Percentiles rank a stretch among this genome's conserved stretches.
Evolutionary conservation across 2,329 filamentous ascomycete genomes (phyloP).

Genomic region (Catunica adiposa): DNA sequence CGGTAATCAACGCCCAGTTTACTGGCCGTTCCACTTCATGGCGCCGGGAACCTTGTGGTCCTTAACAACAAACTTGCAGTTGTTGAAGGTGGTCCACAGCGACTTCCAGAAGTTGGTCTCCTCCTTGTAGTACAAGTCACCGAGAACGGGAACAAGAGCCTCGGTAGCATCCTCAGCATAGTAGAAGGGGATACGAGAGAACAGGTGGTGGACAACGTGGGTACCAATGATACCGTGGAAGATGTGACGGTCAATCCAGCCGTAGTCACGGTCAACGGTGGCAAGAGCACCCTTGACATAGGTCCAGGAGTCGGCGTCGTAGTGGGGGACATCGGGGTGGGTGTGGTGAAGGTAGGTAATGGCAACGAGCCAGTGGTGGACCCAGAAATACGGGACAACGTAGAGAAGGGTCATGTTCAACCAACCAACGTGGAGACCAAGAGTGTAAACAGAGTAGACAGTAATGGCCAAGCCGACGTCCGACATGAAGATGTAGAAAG

Average conservation of each 20-base stretch:
- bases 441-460: conserved; percentile 33
- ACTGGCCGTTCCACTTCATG: conserved; percentile 14
- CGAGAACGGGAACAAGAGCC: conserved; percentile 39
- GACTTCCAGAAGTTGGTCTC: conserved; percentile 26
- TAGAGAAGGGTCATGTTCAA: conserved; percentile 41
- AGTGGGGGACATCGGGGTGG: conserved; percentile 33
- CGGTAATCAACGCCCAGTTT: background rate
- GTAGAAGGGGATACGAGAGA: conserved; percentile 31
- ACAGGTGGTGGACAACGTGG: conserved; percentile 47
- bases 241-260: conserved; percentile 46
- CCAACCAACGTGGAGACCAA: conserved; percentile 29
- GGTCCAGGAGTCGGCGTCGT: conserved; percentile 41
- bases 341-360: conserved; percentile 65
- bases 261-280: conserved; percentile 48
- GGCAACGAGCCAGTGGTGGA: conserved; percentile 57
- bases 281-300: conserved; percentile 45
- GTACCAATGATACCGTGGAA: conserved; percentile 51
- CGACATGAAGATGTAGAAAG: conserved; percentile 37
- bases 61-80: conserved; percentile 30
- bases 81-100: conserved; percentile 30
- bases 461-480: conserved; percentile 43
- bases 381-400: conserved; percentile 49
- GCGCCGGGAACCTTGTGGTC: conserved; percentile 13
- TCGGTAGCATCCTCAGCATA: conserved; percentile 41
- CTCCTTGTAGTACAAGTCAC: conserved; percentile 34